A percentile compares a stretch with the other conserved stretches of the same genome.
Conservation (phyloP, 768 basidiomycete species). For the Dentipellis sp. region DNA sequence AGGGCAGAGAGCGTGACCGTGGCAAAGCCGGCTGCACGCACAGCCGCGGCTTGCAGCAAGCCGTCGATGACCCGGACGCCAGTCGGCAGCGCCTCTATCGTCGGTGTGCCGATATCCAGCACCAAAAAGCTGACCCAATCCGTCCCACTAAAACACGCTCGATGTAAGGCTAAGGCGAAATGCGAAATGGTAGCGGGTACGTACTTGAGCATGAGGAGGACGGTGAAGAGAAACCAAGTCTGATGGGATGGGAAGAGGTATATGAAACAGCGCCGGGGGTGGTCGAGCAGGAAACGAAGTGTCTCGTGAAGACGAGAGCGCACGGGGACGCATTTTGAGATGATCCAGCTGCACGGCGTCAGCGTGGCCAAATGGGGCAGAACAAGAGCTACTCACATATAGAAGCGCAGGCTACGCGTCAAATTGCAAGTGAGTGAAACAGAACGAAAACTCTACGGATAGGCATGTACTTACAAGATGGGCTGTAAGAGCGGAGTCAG, state of each 20-base stretch:
- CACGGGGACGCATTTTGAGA: constrained; percentile 50
- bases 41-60: constrained; percentile 69
- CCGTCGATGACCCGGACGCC: constrained; percentile 66
- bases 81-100: constrained; percentile 57
- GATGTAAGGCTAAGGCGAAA: too few relatives aligned
- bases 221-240: constrained; percentile 78
- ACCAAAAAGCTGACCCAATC: constrained; percentile 92
- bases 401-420: constrained; percentile 57
- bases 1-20: constrained; percentile 65
- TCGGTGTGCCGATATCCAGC: constrained; percentile 74
- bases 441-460: neutral
- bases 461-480: constrained; percentile 56
- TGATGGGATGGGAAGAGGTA: constrained; percentile 91
- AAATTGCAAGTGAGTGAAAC: neutral
- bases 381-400: constrained; percentile 49
- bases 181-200: constrained; percentile 13
- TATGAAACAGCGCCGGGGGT: constrained; percentile 86
- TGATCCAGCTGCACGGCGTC: constrained; percentile 50
- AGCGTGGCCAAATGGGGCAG: constrained; percentile 1
- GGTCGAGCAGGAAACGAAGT: constrained; percentile 86
- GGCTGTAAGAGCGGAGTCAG: constrained; percentile 39
- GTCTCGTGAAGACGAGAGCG: constrained; percentile 65
- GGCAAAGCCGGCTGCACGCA: constrained; percentile 82
- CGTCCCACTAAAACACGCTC: constrained; percentile 36
- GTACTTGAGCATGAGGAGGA: constrained; percentile 65